Evolutionary conservation across 768 basidiomycete genomes (phyloP).

Genomic region (Tylopilus rubrobrunneus): DNA sequence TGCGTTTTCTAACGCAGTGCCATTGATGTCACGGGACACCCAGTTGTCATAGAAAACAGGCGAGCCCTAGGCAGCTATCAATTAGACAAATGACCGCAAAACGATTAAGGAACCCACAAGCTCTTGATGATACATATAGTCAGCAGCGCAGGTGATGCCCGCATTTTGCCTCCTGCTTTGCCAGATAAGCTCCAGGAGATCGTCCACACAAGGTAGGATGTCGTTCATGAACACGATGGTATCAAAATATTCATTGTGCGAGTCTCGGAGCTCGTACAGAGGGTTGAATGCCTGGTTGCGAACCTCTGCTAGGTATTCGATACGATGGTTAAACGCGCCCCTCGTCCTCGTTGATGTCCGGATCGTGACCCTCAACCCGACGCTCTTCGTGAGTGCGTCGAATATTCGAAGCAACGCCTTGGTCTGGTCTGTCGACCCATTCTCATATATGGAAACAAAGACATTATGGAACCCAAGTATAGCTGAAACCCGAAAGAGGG

Average conservation of each 20-base stretch:
- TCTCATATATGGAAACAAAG: constrained; percentile 98
- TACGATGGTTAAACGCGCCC: constrained; percentile 97
- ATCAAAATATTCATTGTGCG: constrained; percentile 93
- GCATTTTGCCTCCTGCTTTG: constrained; percentile 92
- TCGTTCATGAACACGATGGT: constrained; percentile 99
- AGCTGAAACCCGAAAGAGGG: constrained; percentile 88
- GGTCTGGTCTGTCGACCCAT: constrained; percentile 98
- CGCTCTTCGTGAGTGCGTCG: constrained; percentile 83
- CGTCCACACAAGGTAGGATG: constrained; percentile 95
- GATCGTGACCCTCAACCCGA: constrained; percentile 91
- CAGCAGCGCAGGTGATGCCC: constrained; percentile 95
- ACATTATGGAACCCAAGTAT: constrained; percentile 97
- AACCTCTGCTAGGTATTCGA: constrained; percentile 99
- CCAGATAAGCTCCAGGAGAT: constrained; percentile 96
- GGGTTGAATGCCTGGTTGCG: constrained; percentile 97
- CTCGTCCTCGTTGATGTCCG: constrained; percentile 89
- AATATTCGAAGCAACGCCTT: constrained; percentile 95
- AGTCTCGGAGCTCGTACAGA: constrained; percentile 87
- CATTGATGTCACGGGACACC: constrained; percentile 98
- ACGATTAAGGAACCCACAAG: constrained; percentile 48
- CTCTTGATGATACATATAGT: constrained; percentile 99
- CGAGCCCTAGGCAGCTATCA: constrained; percentile 42
- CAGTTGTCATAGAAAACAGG: constrained; percentile 99
- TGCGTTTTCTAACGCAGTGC: constrained; percentile 96
- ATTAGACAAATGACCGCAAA: not conserved